A percentile compares a stretch with the other conserved stretches of the same genome.
Conservation (phyloP, 495 filamentous ascomycete species). For the Parmelia sp. region DNA sequence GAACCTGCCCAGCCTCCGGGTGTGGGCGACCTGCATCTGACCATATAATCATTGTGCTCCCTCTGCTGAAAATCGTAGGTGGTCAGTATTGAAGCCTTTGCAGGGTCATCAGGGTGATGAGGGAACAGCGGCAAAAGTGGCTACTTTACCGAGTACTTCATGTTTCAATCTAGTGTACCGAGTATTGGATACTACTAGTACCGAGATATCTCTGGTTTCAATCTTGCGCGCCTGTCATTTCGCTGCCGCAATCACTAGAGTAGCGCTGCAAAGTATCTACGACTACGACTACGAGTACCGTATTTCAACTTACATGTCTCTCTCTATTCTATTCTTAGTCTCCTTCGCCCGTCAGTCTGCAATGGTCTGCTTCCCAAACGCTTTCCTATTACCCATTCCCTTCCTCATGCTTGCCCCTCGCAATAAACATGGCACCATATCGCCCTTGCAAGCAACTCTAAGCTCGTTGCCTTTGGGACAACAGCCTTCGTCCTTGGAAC, state of each 20-base stretch:
- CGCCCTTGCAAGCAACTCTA: not conserved
- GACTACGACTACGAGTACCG: too few relatives aligned
- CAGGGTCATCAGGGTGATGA: not conserved
- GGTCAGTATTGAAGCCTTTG: not conserved
- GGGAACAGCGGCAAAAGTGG: not conserved
- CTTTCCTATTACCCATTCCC: not conserved
- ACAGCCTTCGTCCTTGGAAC: not conserved
- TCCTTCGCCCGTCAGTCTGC: not conserved
- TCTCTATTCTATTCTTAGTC: not conserved
- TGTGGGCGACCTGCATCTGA: too few relatives aligned
- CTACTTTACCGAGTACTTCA: not conserved
- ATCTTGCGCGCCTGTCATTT: constrained; percentile 4
- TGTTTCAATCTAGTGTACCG: constrained; percentile 4
- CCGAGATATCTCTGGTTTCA: not conserved
- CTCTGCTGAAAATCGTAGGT: not conserved
- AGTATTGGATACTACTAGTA: not conserved
- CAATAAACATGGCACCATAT: not conserved
- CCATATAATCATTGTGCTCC: too few relatives aligned
- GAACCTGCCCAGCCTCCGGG: not conserved
- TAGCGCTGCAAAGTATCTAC: not conserved
- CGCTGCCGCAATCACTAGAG: not conserved
- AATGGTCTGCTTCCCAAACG: not conserved
- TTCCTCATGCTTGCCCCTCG: not conserved
- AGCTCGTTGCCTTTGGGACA: not conserved
- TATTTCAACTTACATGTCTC: not conserved